Evolutionary conservation across 2,329 filamentous ascomycete genomes (phyloP).

Genomic region (Scortechinia acanthostroma): DNA sequence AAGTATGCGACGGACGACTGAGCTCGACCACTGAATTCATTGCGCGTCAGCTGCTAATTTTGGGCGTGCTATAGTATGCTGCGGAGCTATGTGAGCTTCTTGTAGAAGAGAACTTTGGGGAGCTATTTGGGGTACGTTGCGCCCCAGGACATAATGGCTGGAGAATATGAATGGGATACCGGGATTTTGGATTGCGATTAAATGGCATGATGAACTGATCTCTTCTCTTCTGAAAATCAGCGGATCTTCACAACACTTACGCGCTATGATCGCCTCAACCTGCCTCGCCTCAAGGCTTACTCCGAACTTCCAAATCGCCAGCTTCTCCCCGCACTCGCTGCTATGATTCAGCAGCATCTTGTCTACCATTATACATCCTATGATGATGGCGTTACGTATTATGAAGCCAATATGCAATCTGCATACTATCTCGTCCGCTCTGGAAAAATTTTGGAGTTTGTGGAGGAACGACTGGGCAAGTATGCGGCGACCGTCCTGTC

Average conservation of each 20-base stretch:
- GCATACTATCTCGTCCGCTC: not conserved
- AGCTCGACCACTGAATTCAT: no score
- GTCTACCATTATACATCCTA: not conserved
- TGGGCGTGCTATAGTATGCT: not conserved
- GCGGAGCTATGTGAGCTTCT: not conserved
- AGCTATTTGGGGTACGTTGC: not conserved
- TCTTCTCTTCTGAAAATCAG: not conserved
- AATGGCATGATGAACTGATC: not conserved
- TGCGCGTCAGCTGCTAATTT: not conserved
- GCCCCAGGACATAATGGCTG: not conserved
- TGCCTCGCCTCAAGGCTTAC: not conserved
- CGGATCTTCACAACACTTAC: not conserved
- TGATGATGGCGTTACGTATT: not conserved
- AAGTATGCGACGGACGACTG: slow-evolving; percentile 1
- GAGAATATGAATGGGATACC: no score
- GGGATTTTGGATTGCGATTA: no score
- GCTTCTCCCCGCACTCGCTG: not conserved
- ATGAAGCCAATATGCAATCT: not conserved
- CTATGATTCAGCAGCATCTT: not conserved
- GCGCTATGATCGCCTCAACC: not conserved
- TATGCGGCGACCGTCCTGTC: not conserved
- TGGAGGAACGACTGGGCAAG: not conserved
- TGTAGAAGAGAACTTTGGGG: not conserved
- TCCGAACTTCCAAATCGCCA: not conserved
- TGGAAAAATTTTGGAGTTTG: not conserved